Conservation (phyloP, 176 grass and related monocot species). For the Saccharum spontaneum region DNA sequence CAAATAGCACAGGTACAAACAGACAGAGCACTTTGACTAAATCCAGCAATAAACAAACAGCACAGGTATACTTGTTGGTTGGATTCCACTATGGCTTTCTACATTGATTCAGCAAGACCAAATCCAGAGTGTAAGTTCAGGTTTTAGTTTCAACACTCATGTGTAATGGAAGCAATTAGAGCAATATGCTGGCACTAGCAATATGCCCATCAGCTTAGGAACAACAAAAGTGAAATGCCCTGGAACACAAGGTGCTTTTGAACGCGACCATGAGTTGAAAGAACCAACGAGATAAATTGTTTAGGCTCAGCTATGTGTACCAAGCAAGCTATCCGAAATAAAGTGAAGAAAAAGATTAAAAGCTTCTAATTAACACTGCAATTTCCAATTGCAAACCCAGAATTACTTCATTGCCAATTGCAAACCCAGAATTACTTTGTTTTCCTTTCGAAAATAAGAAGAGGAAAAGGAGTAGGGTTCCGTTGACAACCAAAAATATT, state of each 20-base stretch:
- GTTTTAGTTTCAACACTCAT: too few relatives aligned
- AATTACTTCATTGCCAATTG: background rate
- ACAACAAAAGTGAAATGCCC: background rate
- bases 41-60: too few relatives aligned
- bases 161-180: background rate
- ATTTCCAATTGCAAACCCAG: background rate
- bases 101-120: too few relatives aligned
- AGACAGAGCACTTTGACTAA: too few relatives aligned
- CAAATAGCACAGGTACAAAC: too few relatives aligned
- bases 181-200: background rate
- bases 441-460: too few relatives aligned
- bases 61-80: too few relatives aligned
- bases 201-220: background rate
- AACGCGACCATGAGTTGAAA: background rate
- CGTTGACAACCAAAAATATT: too few relatives aligned
- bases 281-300: background rate
- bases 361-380: background rate
- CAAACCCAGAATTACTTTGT: too few relatives aligned
- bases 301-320: background rate
- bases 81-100: too few relatives aligned
- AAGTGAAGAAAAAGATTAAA: background rate
- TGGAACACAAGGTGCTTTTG: background rate
- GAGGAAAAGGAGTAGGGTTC: too few relatives aligned
- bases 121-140: too few relatives aligned
- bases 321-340: background rate